Evolutionary conservation across 73 alveolate genomes (phyloP).

Genomic region (Tetrahymena malaccensis): DNA sequence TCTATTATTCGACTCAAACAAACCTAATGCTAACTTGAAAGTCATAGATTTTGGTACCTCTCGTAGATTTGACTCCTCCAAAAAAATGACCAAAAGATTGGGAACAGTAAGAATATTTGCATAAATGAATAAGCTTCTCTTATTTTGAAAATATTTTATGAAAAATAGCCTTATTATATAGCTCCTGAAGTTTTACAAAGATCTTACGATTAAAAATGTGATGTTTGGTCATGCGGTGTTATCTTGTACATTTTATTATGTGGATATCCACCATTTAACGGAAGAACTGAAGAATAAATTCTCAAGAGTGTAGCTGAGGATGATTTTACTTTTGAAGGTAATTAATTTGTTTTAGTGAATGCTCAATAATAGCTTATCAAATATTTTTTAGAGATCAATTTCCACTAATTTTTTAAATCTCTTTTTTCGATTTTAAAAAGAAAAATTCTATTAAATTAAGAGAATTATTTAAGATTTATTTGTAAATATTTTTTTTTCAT

Average conservation of each 20-base stretch:
- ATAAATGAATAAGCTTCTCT: background rate
- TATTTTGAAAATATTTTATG: too few species aligned
- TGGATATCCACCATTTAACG: background rate
- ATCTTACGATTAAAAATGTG: background rate
- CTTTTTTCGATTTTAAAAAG: too few species aligned
- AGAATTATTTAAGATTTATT: background rate
- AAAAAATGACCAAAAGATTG: conserved; percentile 30
- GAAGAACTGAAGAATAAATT: background rate
- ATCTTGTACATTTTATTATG: background rate
- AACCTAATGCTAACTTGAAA: conserved; percentile 50
- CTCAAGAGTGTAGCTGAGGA: background rate
- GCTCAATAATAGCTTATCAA: too few species aligned
- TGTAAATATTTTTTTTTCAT: background rate
- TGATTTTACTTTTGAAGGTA: background rate
- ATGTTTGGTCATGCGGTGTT: background rate
- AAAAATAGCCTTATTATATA: background rate
- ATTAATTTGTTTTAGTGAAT: background rate
- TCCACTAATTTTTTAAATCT: too few species aligned
- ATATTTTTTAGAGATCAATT: too few species aligned
- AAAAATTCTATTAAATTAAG: too few species aligned
- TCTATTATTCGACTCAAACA: conserved; percentile 63
- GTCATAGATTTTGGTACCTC: conserved; percentile 90
- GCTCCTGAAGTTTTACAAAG: background rate
- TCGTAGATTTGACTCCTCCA: conserved; percentile 28
- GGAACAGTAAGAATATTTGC: conserved; percentile 19